A percentile compares a stretch with the other conserved stretches of the same genome.
These are phyloP conservation scores for Gastrolobium villosum DNA, from an alignment of 306 rosid species.

Conservation along the genomic window DNA sequence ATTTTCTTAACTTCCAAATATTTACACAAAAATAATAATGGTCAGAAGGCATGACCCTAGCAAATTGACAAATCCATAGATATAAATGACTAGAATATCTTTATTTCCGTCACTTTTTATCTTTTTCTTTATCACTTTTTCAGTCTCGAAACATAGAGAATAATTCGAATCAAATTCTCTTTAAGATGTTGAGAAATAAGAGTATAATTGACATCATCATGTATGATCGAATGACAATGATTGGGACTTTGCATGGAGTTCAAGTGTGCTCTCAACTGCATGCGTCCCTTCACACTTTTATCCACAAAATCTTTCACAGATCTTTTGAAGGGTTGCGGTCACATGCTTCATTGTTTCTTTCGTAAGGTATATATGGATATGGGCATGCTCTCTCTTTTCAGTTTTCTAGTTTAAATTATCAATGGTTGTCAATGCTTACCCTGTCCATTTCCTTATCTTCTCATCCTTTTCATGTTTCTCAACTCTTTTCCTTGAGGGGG, in stretches of 20 bases:
- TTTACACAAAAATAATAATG: conserved; percentile 2
- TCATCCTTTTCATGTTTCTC: no score
- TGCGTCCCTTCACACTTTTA: conserved; percentile 39
- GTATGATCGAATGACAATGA: conserved; percentile 41
- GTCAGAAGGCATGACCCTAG: not conserved
- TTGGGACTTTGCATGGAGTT: conserved; percentile 38
- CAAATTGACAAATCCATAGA: not conserved
- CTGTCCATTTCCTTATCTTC: no score
- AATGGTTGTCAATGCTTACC: no score
- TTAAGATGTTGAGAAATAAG: not conserved
- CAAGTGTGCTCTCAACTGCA: not conserved
- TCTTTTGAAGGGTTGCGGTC: conserved; percentile 40
- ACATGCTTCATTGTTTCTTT: conserved; percentile 30
- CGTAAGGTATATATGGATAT: not conserved
- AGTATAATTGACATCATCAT: conserved; percentile 18
- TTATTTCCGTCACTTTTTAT: not conserved
- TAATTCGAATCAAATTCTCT: not conserved
- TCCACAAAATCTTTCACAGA: conserved; percentile 48
- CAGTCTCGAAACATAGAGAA: not conserved
- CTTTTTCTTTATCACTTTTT: not conserved
- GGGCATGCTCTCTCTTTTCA: not conserved
- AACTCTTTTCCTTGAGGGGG: no score
- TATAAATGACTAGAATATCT: not conserved
- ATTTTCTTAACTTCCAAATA: conserved; percentile 1
- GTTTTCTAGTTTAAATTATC: no score